Evolutionary conservation across 148 eudicot genomes (phyloP), one percentile per base, ranked within the genome.

Genomic region (Heliosperma pusillum): DNA sequence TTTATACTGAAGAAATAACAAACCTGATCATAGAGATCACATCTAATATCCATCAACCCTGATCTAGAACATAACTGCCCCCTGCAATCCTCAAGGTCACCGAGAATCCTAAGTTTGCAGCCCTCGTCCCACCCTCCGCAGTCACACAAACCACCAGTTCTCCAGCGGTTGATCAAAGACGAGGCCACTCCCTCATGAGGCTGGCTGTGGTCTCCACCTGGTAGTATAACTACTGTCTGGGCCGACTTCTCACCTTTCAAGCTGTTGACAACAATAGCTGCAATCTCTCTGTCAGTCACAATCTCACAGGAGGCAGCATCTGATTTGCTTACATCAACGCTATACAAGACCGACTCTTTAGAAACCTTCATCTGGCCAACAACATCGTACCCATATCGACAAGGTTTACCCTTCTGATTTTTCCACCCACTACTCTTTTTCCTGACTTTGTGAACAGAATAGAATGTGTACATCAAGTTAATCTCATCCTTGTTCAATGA

Each of bases 121-220:
- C 98, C 98, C 61, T 88, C 76, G 70, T 94, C 98, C 98, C 98
- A 94, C 9, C 98, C 98, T 73, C 97, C 98, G 80, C 98, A 94
- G 72, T 91, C 98, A 71, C 98, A 94, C n/a, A 55, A 82, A 53
- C 98, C 98, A 13, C 97, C 91, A 45, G 93, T 75, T 81, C 80
- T 91, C 98, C 98, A 94, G 52, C 98, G 80, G 57, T 84, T 82
- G 24, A 88, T 85, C 82, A 94, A 87, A 30, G 96, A 80, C 3
- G 97, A 89, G 67, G 97, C 93, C 40, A 73, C 80, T 40, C 97
- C 97, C 66, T 74, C 79, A 62, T 70, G 79, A 40, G 98, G 97
- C 72, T 84, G 61, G 57, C 91, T 79, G 69, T 94, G 98, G 82
- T 78, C 77, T 7, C 87, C 98, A 78, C 88, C 89, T 25, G 98